Percentiles rank a stretch among this genome's conserved stretches.
phyloP scores from a whole-genome alignment of 2,329 filamentous ascomycete genomes.

The Apiospora kogelbergensis region DNA sequence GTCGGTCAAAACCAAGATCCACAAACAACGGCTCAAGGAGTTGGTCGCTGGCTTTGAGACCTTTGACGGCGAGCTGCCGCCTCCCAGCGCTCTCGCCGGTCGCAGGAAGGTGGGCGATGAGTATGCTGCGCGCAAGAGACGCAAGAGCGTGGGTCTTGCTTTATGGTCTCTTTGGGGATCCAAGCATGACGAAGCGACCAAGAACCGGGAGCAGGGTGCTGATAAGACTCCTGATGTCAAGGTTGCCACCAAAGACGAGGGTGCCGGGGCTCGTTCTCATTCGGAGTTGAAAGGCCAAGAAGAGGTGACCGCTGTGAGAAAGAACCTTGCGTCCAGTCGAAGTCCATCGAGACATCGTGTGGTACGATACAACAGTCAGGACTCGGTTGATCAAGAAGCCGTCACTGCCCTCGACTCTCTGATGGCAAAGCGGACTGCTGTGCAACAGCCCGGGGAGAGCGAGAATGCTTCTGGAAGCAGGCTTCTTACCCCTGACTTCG shows the following conservation, averaged over 20 bases:
- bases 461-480: conserved; percentile 35
- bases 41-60: conserved; percentile 69
- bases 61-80: conserved; percentile 74
- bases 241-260: conserved; percentile 42
- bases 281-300: conserved; percentile 41
- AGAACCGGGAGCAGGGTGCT: conserved; percentile 58
- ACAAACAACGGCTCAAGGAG: conserved; percentile 72
- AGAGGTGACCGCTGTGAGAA: conserved; percentile 22
- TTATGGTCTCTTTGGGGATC: conserved; percentile 83
- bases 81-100: conserved; percentile 79
- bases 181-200: conserved; percentile 78
- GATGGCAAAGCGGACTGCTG: conserved; percentile 40
- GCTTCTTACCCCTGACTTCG: conserved; percentile 42
- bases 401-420: conserved; percentile 44
- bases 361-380: conserved; percentile 53
- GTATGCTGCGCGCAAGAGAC: conserved; percentile 53
- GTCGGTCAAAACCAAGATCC: conserved; percentile 67
- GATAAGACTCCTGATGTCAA: conserved; percentile 37
- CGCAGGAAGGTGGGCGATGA: conserved; percentile 54
- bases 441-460: conserved; percentile 32
- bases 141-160: conserved; percentile 40
- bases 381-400: conserved; percentile 30
- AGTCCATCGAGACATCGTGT: conserved; percentile 44
- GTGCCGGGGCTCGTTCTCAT: conserved; percentile 43
- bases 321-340: conserved; percentile 26